Conservation (phyloP, 75 land plant genomes). For the Gnetum montanum region DNA sequence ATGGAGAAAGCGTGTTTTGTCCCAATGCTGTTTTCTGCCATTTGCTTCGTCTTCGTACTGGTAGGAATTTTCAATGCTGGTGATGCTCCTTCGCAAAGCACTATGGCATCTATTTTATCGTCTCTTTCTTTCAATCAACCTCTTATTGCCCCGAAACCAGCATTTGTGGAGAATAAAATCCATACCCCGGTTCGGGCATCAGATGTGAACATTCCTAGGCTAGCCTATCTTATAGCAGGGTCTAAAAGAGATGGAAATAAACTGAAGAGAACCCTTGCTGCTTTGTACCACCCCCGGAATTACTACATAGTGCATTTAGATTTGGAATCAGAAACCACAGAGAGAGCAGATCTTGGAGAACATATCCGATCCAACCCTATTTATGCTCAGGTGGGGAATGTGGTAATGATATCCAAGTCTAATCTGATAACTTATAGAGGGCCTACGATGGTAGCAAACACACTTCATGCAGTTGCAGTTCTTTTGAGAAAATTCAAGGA, state of each 20-base stretch:
- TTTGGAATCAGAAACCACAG: slow-evolving; percentile 20
- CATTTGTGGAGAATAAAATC: slow-evolving; percentile 23
- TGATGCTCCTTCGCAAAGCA: background rate
- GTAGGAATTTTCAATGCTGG: background rate
- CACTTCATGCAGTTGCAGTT: slow-evolving; percentile 36
- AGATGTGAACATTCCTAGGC: slow-evolving; percentile 6
- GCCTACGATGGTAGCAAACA: slow-evolving; percentile 35
- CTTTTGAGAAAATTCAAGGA: slow-evolving; percentile 21
- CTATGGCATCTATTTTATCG: background rate
- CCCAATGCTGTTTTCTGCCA: background rate
- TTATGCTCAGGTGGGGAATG: slow-evolving; percentile 22
- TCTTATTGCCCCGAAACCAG: background rate
- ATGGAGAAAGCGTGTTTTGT: slow-evolving; percentile 3
- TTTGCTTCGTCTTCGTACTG: background rate
- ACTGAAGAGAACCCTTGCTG: slow-evolving; percentile 22
- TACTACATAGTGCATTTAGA: slow-evolving; percentile 26
- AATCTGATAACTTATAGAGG: slow-evolving; percentile 40
- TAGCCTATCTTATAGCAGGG: slow-evolving; percentile 38
- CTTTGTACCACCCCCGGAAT: slow-evolving; percentile 31
- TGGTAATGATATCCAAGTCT: slow-evolving; percentile 19
- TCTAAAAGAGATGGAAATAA: slow-evolving; percentile 27
- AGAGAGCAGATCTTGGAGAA: slow-evolving; percentile 26
- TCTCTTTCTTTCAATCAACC: background rate
- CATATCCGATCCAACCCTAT: slow-evolving; percentile 17
- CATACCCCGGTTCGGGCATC: background rate